A percentile compares a stretch with the other conserved stretches of the same genome.
Evolutionary conservation across 345 rosid genomes (phyloP).

Genomic region (Abelmoschus esculentus): DNA sequence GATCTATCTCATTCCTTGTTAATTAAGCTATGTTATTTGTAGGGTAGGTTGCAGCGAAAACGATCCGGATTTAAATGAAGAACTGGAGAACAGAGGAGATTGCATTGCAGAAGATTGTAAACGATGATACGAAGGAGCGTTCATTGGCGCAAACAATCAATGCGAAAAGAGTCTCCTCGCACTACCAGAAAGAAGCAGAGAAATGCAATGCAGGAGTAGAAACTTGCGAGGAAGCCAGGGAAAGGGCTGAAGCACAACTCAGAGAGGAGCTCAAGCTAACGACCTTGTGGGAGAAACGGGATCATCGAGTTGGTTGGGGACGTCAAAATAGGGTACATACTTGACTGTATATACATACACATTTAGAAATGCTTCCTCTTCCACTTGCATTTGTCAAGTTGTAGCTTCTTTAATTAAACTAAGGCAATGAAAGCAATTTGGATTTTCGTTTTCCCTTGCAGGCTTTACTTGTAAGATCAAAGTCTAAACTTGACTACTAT

Average conservation of each 20-base stretch:
- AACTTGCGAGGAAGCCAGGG: constrained; percentile 63
- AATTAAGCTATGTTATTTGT: background rate
- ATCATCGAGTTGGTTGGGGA: constrained; percentile 24
- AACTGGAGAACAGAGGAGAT: constrained; percentile 42
- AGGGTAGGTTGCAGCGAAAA: constrained; percentile 28
- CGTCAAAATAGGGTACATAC: background rate
- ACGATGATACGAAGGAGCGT: constrained; percentile 26
- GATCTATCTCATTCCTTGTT: background rate
- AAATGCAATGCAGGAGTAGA: constrained; percentile 67
- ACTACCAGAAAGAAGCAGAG: constrained; percentile 62
- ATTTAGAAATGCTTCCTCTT: background rate
- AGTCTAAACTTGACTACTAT: background rate
- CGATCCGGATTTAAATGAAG: constrained; percentile 27
- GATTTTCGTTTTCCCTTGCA: background rate
- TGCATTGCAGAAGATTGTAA: constrained; percentile 26
- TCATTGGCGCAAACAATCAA: background rate
- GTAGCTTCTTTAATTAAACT: background rate
- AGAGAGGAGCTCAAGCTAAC: constrained; percentile 38
- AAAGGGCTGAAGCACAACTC: constrained; percentile 44
- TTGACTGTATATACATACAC: background rate
- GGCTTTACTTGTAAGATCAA: background rate
- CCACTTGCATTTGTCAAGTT: background rate
- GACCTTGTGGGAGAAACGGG: constrained; percentile 27
- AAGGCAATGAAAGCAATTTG: background rate
- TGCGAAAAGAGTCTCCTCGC: constrained; percentile 54